These are phyloP conservation scores for Bacterosira constricta DNA, from an alignment of 108 stramenopile genomes.

Conservation along the genomic window DNA sequence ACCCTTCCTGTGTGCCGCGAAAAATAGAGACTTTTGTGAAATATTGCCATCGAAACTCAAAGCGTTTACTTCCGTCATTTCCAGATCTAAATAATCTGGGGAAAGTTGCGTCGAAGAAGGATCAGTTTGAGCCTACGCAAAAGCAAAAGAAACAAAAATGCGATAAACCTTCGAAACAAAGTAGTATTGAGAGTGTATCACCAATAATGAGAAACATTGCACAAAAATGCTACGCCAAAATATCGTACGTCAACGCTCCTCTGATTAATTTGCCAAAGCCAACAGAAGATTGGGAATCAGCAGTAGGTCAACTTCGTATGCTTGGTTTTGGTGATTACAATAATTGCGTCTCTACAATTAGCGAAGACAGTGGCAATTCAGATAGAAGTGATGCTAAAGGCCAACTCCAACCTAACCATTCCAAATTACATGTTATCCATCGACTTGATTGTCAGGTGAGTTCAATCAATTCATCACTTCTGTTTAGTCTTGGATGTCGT, in stretches of 20 bases:
- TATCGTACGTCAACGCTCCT: slow-evolving; percentile 44
- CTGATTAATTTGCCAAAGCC: slow-evolving; percentile 57
- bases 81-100: background rate
- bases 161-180: no score
- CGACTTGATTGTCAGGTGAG: slow-evolving; percentile 72
- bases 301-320: slow-evolving; percentile 63
- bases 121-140: background rate
- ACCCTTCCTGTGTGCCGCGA: slow-evolving; percentile 58
- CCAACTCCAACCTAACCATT: background rate
- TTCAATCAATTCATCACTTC: background rate
- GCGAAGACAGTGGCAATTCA: slow-evolving; percentile 11
- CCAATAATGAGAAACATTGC: slow-evolving; percentile 18
- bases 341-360: background rate
- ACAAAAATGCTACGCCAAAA: slow-evolving; percentile 26
- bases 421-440: slow-evolving; percentile 63
- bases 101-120: no score
- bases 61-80: slow-evolving; percentile 49
- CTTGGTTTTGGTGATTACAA: slow-evolving; percentile 45
- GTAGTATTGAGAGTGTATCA: no score
- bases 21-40: slow-evolving; percentile 51
- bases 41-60: slow-evolving; percentile 56
- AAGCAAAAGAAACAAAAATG: slow-evolving; percentile 26
- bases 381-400: background rate
- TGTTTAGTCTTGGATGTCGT: no score
- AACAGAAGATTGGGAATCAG: slow-evolving; percentile 67